phyloP scores from a whole-genome alignment of 495 filamentous ascomycete species.

The Letharia columbiana region DNA sequence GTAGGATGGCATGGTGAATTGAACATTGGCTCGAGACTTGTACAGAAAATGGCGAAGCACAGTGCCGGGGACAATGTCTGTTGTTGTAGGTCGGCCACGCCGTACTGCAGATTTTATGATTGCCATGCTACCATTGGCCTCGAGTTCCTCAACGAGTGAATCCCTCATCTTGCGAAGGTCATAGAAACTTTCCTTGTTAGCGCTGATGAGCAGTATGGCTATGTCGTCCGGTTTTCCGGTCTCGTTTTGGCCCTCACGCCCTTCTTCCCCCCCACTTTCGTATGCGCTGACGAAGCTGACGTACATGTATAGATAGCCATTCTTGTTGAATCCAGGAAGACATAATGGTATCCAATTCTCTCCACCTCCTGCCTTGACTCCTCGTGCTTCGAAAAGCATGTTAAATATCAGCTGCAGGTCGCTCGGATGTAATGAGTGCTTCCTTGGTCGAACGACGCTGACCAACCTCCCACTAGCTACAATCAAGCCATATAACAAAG shows the following conservation, averaged over 20 bases:
- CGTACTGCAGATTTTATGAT: slow-evolving; percentile 64
- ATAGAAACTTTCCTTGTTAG: slow-evolving; percentile 88
- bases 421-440: slow-evolving; percentile 90
- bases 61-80: slow-evolving; percentile 70
- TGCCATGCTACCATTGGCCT: slow-evolving; percentile 64
- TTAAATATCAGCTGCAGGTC: slow-evolving; percentile 97
- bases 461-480: slow-evolving; percentile 92
- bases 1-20: slow-evolving; percentile 85
- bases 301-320: slow-evolving; percentile 98
- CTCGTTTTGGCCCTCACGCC: slow-evolving; percentile 32
- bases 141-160: slow-evolving; percentile 63
- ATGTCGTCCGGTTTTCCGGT: slow-evolving; percentile 58
- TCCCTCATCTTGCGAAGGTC: slow-evolving; percentile 80
- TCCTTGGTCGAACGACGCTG: slow-evolving; percentile 85
- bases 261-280: slow-evolving; percentile 31
- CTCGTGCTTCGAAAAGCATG: slow-evolving; percentile 95
- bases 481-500: slow-evolving; percentile 84
- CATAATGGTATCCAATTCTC: slow-evolving; percentile 98
- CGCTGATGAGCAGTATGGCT: slow-evolving; percentile 86
- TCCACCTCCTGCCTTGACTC: slow-evolving; percentile 78
- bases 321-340: slow-evolving; percentile 93
- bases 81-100: slow-evolving; percentile 57
- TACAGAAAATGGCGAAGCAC: slow-evolving; percentile 86
- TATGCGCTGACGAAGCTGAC: slow-evolving; percentile 74
- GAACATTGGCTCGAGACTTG: slow-evolving; percentile 86